Evolutionary conservation across 305 asterid genomes (phyloP), one percentile per base, ranked within the genome.

Genomic region (Rubia peregrina): DNA sequence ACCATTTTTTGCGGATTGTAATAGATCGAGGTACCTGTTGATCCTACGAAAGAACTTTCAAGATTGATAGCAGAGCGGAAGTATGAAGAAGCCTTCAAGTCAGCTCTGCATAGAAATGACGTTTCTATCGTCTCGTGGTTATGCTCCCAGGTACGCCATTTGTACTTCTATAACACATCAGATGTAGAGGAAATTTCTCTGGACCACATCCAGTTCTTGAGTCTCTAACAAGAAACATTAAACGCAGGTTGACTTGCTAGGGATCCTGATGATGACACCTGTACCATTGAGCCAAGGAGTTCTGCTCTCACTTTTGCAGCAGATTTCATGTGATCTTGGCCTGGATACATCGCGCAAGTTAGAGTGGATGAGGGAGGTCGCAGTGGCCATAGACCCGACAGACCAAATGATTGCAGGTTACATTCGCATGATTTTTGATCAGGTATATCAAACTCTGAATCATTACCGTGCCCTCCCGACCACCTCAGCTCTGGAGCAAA

Each of bases 201-300:
- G 3, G 12, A 11, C 3, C 48, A 43, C 8, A 43, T 9, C 48
- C 53, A 46, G n/a, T 17, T 51, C 7, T 51, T 0, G 10, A 51
- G 10, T 51, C 59, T 33, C 38, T 33, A 33, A 33, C 38, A 33
- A 33, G 6, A 33, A 33, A 33, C 38, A 33, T 33, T 33, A 33
- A 33, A 33, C 38, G 3, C 86, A 94, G 99, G 95, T 88, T 43
- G 98, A 94, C 80, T 82, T 94, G 71, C 85, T 80, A 0, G 83
- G 86, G 30, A 77, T 94, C 22, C 67, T 91, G 81, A 77, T 87
- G 0, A 69, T 67, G 86, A 85, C 78, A 78, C 99, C 99, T 10
- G 81, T 88, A 6, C 92, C 96, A 13, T 73, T 91, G 83, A 90
- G 97, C 81, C 97, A 91, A 86, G 98, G 99, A 51, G 99, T 95